phyloP scores from a whole-genome alignment of 768 basidiomycete species.

The Hypholoma fasciculare region DNA sequence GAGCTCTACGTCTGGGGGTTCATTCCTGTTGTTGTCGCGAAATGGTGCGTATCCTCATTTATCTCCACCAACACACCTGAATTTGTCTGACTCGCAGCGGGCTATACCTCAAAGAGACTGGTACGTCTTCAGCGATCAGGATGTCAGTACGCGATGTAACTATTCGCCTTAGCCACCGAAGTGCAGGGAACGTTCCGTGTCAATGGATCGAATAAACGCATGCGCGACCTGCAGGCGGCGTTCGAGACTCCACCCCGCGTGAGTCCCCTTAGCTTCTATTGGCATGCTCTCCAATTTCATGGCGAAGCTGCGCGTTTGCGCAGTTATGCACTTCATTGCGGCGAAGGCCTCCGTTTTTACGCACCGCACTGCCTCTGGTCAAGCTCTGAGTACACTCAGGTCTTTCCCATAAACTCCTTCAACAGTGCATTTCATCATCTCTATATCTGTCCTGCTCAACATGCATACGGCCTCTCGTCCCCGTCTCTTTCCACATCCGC shows the following conservation, averaged over 20 bases:
- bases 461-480: conserved; percentile 2
- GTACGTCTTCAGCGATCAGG: conserved; percentile 36
- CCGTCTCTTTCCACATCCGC: neutral
- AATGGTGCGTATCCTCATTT: conserved; percentile 60
- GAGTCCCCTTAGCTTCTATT: conserved; percentile 18
- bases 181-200: conserved; percentile 94
- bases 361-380: too few relatives aligned
- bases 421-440: too few relatives aligned
- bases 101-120: conserved; percentile 91
- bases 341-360: too few relatives aligned
- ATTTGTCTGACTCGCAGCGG: conserved; percentile 52
- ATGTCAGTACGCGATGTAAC: neutral
- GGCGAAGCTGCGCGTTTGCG: neutral
- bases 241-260: conserved; percentile 92
- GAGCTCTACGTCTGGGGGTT: conserved; percentile 91
- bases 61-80: conserved; percentile 3
- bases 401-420: too few relatives aligned
- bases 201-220: conserved; percentile 92
- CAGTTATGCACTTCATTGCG: neutral
- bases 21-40: conserved; percentile 96
- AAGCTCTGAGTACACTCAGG: too few relatives aligned
- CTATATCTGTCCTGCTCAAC: too few relatives aligned
- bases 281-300: neutral
- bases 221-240: conserved; percentile 89
- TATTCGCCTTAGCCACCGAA: conserved; percentile 65